Evolutionary conservation across 2,329 filamentous ascomycete species (phyloP), one percentile per base, ranked within the genome.

Genomic region (Fusarium pseudograminearum): DNA sequence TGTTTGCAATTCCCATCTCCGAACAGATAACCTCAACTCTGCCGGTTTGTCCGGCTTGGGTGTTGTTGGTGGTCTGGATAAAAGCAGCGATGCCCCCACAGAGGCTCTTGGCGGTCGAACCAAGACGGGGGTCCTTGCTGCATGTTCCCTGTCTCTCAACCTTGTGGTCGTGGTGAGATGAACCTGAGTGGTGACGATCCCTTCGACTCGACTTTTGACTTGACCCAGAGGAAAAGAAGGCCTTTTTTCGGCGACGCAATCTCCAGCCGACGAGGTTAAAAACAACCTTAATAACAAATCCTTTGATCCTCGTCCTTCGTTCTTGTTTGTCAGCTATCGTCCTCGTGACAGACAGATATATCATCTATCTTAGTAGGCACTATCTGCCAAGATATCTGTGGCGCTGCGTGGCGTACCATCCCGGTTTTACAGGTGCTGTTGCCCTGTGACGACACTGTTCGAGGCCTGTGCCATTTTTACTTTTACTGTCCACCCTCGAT

Each of bases 371-470:
- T n/a, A n/a, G n/a, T n/a, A 30, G 24, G 28, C 12, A 56, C 18
- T 24, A 36, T 28, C n/a, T n/a, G 68, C 62, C 70, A 65, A 73
- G 65, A 63, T 47, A 38, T 53, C 56, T 56, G 72, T 74, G 70
- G 72, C 70, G 61, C 53, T 47, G 24, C 45, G 68, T 72, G 68
- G 72, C 72, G 68, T 69, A 24, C 48, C 26, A 72, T 68, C 61
- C 67, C 45, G 33, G 60, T 55, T 54, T 55, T 53, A 34, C 26
- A 58, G 59, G 70, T 50, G 54, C 42, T 52, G 60, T 57, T 63
- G 70, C 70, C 70, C 73, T 75, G 73, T 75, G 73, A 75, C 73
- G 73, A 75, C 73, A 75, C 65, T 54, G 55, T 28, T 44, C 31
- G 24, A 57, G 69, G 65, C 65, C 71, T 70, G 73, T 75, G 70